Conservation (phyloP, 768 basidiomycete species). For the Boletus huronensis region DNA sequence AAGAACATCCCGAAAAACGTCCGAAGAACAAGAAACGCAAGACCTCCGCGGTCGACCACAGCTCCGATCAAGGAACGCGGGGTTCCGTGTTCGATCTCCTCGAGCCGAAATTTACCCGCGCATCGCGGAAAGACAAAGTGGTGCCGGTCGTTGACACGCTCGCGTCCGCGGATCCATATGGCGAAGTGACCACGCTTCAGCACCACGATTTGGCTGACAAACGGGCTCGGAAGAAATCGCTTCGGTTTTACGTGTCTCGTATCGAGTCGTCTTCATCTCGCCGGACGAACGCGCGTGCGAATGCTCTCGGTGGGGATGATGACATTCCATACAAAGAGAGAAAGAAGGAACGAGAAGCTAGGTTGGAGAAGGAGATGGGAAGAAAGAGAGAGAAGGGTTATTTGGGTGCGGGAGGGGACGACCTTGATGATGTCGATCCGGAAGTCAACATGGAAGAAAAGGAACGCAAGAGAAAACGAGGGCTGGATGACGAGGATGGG, state of each 20-base stretch:
- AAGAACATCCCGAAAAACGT: constrained; percentile 16
- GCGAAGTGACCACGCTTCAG: constrained; percentile 69
- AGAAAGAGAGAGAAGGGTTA: constrained; percentile 30
- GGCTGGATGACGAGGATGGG: constrained; percentile 37
- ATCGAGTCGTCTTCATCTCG: constrained; percentile 80
- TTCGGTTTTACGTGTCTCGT: constrained; percentile 91
- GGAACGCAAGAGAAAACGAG: constrained; percentile 39
- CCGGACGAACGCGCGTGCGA: constrained; percentile 67
- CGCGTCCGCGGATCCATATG: constrained; percentile 44
- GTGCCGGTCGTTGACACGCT: constrained; percentile 4
- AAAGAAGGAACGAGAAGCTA: constrained; percentile 57
- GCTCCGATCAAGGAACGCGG: constrained; percentile 17
- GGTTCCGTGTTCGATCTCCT: constrained; percentile 68
- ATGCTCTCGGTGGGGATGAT: constrained; percentile 84
- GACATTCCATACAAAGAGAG: constrained; percentile 88
- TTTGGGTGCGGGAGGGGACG: constrained; percentile 55
- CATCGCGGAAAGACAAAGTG: constrained; percentile 18
- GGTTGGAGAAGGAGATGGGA: constrained; percentile 46
- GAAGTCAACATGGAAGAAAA: constrained; percentile 32
- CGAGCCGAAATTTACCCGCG: constrained; percentile 58
- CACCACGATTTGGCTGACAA: constrained; percentile 81
- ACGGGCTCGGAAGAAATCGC: constrained; percentile 69
- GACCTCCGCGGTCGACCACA: constrained; percentile 25
- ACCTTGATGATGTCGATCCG: constrained; percentile 59
- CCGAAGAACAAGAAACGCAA: constrained; percentile 64